phyloP scores from a whole-genome alignment of 2,329 filamentous ascomycete genomes.

The Reticulascus tulasneorum region DNA sequence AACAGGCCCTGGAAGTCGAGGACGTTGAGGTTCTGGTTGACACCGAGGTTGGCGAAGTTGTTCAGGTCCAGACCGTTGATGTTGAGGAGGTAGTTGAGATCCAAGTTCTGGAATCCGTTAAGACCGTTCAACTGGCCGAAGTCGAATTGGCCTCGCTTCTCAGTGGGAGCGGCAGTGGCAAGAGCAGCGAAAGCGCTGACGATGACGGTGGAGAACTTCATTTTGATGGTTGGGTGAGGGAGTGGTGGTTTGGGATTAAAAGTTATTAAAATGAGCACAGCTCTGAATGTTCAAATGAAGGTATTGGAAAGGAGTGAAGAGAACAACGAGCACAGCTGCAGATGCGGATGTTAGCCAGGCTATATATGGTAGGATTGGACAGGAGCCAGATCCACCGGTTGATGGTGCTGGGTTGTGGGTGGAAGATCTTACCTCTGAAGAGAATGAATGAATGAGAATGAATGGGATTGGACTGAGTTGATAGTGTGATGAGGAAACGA shows the following conservation, averaged over 20 bases:
- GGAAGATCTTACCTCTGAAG: slow-evolving; percentile 37
- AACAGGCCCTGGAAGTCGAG: slow-evolving; percentile 38
- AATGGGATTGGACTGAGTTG: slow-evolving; percentile 25
- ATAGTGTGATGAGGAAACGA: slow-evolving; percentile 27
- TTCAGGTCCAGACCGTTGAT: slow-evolving; percentile 43
- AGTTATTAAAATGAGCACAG: slow-evolving; percentile 39
- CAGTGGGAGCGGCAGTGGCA: slow-evolving; percentile 37
- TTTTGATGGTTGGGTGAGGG: slow-evolving; percentile 31
- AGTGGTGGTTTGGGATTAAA: slow-evolving; percentile 23
- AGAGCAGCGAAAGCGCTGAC: slow-evolving; percentile 40
- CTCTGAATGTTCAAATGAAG: slow-evolving; percentile 34
- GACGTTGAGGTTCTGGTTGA: slow-evolving; percentile 34
- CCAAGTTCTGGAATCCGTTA: slow-evolving; percentile 33
- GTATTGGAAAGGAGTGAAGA: slow-evolving; percentile 35
- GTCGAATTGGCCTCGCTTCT: slow-evolving; percentile 33
- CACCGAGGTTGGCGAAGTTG: slow-evolving; percentile 33
- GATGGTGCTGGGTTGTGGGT: neutral
- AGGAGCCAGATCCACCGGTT: slow-evolving; percentile 2
- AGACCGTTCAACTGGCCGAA: slow-evolving; percentile 35
- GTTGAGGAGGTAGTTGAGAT: slow-evolving; percentile 42
- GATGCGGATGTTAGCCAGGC: slow-evolving; percentile 17
- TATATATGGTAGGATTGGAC: neutral
- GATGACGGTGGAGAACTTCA: slow-evolving; percentile 46
- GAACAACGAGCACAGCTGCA: slow-evolving; percentile 47
- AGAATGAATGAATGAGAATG: slow-evolving; percentile 41